These are phyloP conservation scores for Helminthosporium solani DNA, from an alignment of 2,329 filamentous ascomycete genomes.

Conservation along the genomic window DNA sequence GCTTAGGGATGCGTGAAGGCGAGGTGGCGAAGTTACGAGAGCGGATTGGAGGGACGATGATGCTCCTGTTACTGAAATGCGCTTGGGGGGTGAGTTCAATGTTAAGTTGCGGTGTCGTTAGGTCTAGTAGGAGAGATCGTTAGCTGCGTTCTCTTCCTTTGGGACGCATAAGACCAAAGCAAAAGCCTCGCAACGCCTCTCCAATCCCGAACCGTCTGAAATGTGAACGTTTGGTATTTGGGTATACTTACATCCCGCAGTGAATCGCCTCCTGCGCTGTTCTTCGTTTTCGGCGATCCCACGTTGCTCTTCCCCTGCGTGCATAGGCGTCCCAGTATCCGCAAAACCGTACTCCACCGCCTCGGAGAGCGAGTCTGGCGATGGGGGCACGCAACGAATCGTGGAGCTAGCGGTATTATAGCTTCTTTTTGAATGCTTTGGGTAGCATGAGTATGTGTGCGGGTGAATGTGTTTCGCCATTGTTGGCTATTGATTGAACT, in stretches of 20 bases:
- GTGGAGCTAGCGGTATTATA: constrained; percentile 21
- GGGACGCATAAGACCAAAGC: no score
- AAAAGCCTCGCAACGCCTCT: no score
- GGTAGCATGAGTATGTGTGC: constrained; percentile 14
- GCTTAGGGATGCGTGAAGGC: constrained; percentile 6
- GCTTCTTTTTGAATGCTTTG: constrained; percentile 21
- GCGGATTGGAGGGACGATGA: no score
- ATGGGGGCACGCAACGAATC: constrained; percentile 31
- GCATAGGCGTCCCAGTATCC: not conserved
- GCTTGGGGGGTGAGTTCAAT: no score
- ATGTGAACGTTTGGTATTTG: no score
- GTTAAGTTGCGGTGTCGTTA: no score
- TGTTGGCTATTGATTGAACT: not conserved
- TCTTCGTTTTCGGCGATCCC: not conserved
- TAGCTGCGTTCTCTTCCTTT: no score
- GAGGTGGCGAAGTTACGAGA: not conserved
- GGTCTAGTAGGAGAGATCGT: no score
- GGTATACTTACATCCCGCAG: not conserved
- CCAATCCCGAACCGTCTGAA: not conserved
- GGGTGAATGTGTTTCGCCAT: constrained; percentile 24
- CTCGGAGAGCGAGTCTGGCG: constrained; percentile 18
- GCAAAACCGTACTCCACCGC: constrained; percentile 8
- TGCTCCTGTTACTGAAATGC: no score
- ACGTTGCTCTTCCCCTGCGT: not conserved
- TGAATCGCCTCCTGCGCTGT: not conserved